Evolutionary conservation across 306 rosid genomes (phyloP).

Genomic region (Ormosia emarginata): DNA sequence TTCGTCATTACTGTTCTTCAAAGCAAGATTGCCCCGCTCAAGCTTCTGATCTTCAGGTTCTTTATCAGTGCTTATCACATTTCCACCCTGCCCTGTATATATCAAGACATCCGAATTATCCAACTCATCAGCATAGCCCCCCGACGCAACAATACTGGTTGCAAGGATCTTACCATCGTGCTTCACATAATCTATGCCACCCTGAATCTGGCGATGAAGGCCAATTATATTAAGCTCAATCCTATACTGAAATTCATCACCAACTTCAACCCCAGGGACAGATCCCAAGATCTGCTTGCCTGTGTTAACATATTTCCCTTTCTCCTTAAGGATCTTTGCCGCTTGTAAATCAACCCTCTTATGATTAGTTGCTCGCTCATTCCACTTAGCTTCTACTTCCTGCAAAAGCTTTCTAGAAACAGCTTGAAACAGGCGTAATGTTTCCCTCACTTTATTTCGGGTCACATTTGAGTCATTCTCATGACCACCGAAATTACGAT

Average conservation of each 20-base stretch:
- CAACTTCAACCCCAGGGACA: slow-evolving; percentile 91
- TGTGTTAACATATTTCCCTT: slow-evolving; percentile 52
- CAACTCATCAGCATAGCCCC: slow-evolving; percentile 74
- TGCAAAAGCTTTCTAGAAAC: slow-evolving; percentile 74
- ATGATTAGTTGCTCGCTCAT: slow-evolving; percentile 18
- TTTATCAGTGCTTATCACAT: slow-evolving; percentile 55
- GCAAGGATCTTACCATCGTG: slow-evolving; percentile 58
- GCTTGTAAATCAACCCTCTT: slow-evolving; percentile 67
- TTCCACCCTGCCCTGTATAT: slow-evolving; percentile 92
- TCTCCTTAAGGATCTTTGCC: slow-evolving; percentile 52
- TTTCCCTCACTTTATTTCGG: slow-evolving; percentile 67
- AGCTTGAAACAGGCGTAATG: slow-evolving; percentile 70
- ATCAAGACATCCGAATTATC: slow-evolving; percentile 66
- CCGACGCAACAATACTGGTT: slow-evolving; percentile 82
- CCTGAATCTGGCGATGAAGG: slow-evolving; percentile 71
- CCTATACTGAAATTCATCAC: slow-evolving; percentile 89
- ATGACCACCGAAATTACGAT: slow-evolving; percentile 25
- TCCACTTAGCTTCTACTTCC: slow-evolving; percentile 61
- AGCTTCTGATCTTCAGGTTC: slow-evolving; percentile 97
- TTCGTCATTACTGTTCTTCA: slow-evolving; percentile 69
- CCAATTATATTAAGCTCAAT: slow-evolving; percentile 79
- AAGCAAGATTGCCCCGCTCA: slow-evolving; percentile 86
- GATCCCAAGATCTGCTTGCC: slow-evolving; percentile 67
- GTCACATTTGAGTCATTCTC: slow-evolving; percentile 40
- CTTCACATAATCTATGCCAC: slow-evolving; percentile 79